Evolutionary conservation across 371 early-diverging fungal species (phyloP).

Genomic region (Chytridium lagenaria): DNA sequence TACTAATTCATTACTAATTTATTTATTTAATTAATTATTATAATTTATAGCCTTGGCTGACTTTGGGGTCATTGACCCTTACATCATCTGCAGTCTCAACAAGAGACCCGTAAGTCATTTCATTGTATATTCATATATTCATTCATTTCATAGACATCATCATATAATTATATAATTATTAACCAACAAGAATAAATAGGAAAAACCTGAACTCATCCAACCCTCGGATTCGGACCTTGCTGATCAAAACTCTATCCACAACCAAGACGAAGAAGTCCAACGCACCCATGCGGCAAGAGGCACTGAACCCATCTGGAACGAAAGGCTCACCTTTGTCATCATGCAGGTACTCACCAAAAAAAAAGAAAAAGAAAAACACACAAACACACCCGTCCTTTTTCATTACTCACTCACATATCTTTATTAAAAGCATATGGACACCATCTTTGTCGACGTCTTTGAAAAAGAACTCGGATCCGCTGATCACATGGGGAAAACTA

Average conservation of each 20-base stretch:
- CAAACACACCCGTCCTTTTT: no score
- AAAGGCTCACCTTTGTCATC: not conserved
- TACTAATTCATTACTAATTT: no score
- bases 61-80: not conserved
- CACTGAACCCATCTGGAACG: conserved; percentile 12
- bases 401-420: not conserved
- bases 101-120: conserved; percentile 10
- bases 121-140: no score
- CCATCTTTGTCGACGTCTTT: conserved; percentile 2
- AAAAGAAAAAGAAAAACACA: no score
- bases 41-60: not conserved
- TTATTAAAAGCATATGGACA: not conserved
- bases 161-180: no score
- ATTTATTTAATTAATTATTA: no score
- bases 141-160: no score
- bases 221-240: conserved; percentile 4
- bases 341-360: no score
- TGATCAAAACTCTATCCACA: not conserved
- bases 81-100: not conserved
- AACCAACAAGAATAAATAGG: no score
- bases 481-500: not conserved
- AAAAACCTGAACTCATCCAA: conserved; percentile 6
- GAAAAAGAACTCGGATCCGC: conserved; percentile 3
- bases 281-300: not conserved
- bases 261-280: not conserved